These are phyloP conservation scores for Groenewaldozyma auringiensis DNA, from an alignment of 1,139 yeast species.

Conservation along the genomic window DNA sequence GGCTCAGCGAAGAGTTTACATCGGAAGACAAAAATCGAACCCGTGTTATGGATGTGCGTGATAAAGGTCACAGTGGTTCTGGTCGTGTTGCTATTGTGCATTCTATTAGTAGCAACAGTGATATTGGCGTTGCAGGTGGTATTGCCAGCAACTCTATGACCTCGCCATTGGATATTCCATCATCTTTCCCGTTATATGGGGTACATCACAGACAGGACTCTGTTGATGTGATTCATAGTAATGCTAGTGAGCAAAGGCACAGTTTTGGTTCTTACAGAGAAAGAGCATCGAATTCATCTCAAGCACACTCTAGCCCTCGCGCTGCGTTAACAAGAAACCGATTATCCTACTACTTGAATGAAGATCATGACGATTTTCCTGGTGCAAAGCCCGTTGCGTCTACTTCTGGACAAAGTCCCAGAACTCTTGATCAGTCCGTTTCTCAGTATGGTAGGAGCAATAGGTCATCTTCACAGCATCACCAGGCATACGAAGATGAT, in stretches of 20 bases:
- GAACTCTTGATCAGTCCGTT: not conserved
- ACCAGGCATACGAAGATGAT: constrained; percentile 28
- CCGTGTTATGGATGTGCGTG: constrained; percentile 4
- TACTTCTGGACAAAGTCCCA: not conserved
- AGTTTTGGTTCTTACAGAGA: constrained; percentile 3
- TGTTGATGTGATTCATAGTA: constrained; percentile 7
- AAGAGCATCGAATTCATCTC: constrained; percentile 3
- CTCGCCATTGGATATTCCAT: constrained; percentile 18
- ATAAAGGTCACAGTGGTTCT: not conserved
- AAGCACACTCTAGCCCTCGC: constrained; percentile 6
- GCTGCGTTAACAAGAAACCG: constrained; percentile 9
- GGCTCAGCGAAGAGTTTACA: constrained; percentile 29
- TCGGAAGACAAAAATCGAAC: constrained; percentile 16
- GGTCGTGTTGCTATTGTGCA: constrained; percentile 2
- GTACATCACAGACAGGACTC: constrained; percentile 14
- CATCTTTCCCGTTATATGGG: constrained; percentile 7
- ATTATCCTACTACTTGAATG: constrained; percentile 13
- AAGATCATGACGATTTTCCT: constrained; percentile 6
- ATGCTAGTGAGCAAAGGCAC: not conserved
- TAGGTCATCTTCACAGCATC: not conserved
- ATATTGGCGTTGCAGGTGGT: constrained; percentile 7
- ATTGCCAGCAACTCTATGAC: constrained; percentile 7
- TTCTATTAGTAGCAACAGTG: constrained; percentile 1
- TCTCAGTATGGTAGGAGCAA: not conserved
- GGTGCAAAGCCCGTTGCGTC: constrained; percentile 3